Base-by-base conservation (phyloP, 192 early-diverging fungal species). In the Coemansia sp. region DNA sequence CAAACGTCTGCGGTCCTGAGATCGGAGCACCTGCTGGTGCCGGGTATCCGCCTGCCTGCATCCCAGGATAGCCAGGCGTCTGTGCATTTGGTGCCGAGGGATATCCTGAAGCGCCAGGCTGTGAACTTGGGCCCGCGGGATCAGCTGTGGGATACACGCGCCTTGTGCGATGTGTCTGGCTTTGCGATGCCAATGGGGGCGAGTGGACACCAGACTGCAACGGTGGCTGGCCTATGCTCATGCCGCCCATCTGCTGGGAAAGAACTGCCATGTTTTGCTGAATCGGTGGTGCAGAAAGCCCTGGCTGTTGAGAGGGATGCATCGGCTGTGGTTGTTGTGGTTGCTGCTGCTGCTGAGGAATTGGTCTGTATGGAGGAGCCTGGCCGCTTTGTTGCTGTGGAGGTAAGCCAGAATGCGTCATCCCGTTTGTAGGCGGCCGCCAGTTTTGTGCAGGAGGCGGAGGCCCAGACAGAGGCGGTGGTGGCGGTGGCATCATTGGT, bases 1-100 rank as follows among this genome's bases (percentile, higher is more conserved):
- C 75, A 71, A 77, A 82, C 2, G 74, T 76, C 59, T 82, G 75
- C 32, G 70, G 79, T 2, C 74, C 79, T 17, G 61, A 37, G 42
- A 72, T 44, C 2, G 79, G 70, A 12, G 79, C 73, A 13, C 71
- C 71, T 13, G 65, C 25, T 7, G 46, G 53, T 40, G 65, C 37
- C 14, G 63, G 67, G 41, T 81, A 81, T 22, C 74, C 79, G 2
- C 63, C 51, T 38, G 37, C 61, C 7, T 57, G 48, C 4, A 72
- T 59, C 11, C 70, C 63, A 25, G 72, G 71, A 48, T 70, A 72
- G 25, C 83, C 75, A 3, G 64, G 51, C 37, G 63, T n/a, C 40
- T 75, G 69, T 7, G 64, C 50, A 41, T 55, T 61, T 19, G 48
- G 58, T 8, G 25, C 54, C 4, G 72, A 65, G 42, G 72, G 69